Evolutionary conservation across 2,329 filamentous ascomycete species (phyloP).

Genomic region (Penicillium sp.): DNA sequence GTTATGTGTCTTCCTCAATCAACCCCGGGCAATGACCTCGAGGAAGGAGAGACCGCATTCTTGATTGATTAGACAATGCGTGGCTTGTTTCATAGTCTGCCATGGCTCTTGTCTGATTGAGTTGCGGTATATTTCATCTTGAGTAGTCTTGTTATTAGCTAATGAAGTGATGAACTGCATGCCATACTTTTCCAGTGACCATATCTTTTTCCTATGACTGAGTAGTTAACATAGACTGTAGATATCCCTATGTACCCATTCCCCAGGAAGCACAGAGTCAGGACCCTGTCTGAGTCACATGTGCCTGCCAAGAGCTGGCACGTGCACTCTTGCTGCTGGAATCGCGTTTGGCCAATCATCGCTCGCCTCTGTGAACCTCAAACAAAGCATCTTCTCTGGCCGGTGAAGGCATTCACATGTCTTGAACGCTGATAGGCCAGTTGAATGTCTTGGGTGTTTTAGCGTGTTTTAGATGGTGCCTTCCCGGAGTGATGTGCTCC

Average conservation of each 20-base stretch:
- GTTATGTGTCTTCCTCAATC: slow-evolving; percentile 12
- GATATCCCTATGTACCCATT: too few relatives aligned
- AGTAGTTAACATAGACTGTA: too few relatives aligned
- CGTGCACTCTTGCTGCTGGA: background rate
- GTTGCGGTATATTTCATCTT: slow-evolving; percentile 23
- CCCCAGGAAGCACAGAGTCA: too few relatives aligned
- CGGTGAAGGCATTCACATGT: too few relatives aligned
- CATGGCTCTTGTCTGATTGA: slow-evolving; percentile 21
- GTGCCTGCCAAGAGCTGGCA: background rate
- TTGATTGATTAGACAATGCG: slow-evolving; percentile 13
- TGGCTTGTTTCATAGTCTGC: slow-evolving; percentile 11
- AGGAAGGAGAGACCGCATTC: slow-evolving; percentile 13
- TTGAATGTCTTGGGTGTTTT: background rate
- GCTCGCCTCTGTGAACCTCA: background rate
- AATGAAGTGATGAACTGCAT: background rate
- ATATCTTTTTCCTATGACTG: too few relatives aligned
- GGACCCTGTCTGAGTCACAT: too few relatives aligned
- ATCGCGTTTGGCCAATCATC: background rate
- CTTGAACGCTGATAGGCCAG: too few relatives aligned
- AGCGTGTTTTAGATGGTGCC: background rate
- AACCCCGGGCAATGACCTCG: background rate
- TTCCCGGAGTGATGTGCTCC: background rate
- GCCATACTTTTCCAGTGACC: too few relatives aligned
- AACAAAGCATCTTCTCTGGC: background rate
- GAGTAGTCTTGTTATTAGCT: background rate